Conservation (phyloP, 2,329 filamentous ascomycete species). For the Monosporascus sp. region DNA sequence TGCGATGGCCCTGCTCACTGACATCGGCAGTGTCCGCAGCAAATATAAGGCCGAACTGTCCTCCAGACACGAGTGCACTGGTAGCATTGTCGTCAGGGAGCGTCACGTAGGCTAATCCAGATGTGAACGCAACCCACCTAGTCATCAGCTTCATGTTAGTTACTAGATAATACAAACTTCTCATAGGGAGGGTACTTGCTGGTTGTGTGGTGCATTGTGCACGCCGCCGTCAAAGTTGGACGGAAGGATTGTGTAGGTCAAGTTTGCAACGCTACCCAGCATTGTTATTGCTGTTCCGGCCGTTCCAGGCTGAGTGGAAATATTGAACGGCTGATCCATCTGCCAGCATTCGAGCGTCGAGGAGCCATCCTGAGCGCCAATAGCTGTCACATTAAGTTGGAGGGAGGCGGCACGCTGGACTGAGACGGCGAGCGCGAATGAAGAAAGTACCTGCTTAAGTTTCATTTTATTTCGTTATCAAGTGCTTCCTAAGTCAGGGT, state of each 20-base stretch:
- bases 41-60: constrained; percentile 35
- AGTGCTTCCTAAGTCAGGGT: no score
- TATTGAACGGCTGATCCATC: background rate
- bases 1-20: constrained; percentile 34
- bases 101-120: constrained; percentile 35
- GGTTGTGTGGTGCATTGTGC: constrained; percentile 36
- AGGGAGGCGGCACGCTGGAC: background rate
- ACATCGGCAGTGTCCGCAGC: constrained; percentile 35
- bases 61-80: constrained; percentile 32
- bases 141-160: background rate
- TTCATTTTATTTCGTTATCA: background rate
- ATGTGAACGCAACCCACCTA: constrained; percentile 32
- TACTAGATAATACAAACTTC: background rate
- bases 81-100: constrained; percentile 29
- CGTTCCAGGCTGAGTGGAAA: constrained; percentile 26
- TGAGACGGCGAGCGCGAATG: background rate
- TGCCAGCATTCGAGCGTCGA: background rate
- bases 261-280: constrained; percentile 28
- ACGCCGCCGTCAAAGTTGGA: constrained; percentile 31
- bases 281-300: constrained; percentile 22
- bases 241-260: constrained; percentile 32
- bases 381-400: background rate
- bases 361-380: background rate
- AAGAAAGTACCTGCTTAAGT: background rate
- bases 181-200: constrained; percentile 25